Percentiles rank a stretch among this genome's conserved stretches.
Conservation (phyloP, 306 rosid species). For the cucumber (Cucumis sativus) region Cucumber_9930_V3 NC_026656.2:8364001-8364500, state of each 20-base stretch:
- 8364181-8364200: neutral
- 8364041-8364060: slow-evolving; percentile 20
- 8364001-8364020: slow-evolving; percentile 77
- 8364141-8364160: neutral
- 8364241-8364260: neutral
- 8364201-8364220: neutral
- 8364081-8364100: neutral
- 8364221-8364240: neutral
- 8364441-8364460: neutral
- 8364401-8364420: no score
- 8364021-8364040: slow-evolving; percentile 64
- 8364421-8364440: neutral
- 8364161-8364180: neutral
- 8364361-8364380: no score
- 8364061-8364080: neutral
- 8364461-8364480: neutral
- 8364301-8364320: neutral
- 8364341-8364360: no score
- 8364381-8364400: no score
- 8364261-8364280: neutral
- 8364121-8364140: neutral
- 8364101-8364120: neutral
- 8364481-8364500: neutral
- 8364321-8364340: neutral
- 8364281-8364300: neutral